Evolutionary conservation across 1,284 basidiomycete genomes (phyloP).

Genomic region (Cutaneotrichosporon curvatum): DNA sequence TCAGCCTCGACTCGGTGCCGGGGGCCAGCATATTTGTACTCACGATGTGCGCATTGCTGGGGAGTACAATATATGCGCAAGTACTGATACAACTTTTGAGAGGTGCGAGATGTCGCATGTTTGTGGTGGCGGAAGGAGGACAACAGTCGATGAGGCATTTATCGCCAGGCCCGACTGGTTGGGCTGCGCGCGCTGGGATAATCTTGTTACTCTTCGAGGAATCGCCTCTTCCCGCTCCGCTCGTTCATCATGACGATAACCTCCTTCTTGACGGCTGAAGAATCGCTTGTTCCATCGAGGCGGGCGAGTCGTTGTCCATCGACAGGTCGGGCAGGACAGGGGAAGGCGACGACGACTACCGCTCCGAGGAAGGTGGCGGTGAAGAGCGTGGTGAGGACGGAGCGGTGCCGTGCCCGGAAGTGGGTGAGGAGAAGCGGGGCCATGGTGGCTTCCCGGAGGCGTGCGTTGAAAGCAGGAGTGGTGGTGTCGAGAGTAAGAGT

Average conservation of each 20-base stretch:
- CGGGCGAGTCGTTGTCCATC: neutral
- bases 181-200: too few relatives aligned
- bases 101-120: too few relatives aligned
- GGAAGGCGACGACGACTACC: constrained; percentile 44
- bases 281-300: neutral
- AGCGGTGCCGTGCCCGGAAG: constrained; percentile 43
- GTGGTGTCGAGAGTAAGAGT: neutral
- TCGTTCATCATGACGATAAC: constrained; percentile 45
- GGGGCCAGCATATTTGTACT: too few relatives aligned
- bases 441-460: constrained; percentile 23
- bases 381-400: constrained; percentile 44
- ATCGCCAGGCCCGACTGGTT: too few relatives aligned
- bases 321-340: constrained; percentile 38
- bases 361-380: constrained; percentile 45
- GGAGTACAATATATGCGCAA: too few relatives aligned
- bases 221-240: constrained; percentile 37
- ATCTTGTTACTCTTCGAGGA: constrained; percentile 33
- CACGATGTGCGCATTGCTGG: too few relatives aligned
- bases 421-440: constrained; percentile 44
- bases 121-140: too few relatives aligned
- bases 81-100: too few relatives aligned
- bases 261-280: constrained; percentile 17
- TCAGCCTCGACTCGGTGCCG: too few relatives aligned
- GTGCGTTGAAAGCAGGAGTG: too few relatives aligned
- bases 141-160: too few relatives aligned